A percentile compares a stretch with the other conserved stretches of the same genome.
phyloP scores from a whole-genome alignment of 1,284 basidiomycete genomes.

The Butyriboletus regius region DNA sequence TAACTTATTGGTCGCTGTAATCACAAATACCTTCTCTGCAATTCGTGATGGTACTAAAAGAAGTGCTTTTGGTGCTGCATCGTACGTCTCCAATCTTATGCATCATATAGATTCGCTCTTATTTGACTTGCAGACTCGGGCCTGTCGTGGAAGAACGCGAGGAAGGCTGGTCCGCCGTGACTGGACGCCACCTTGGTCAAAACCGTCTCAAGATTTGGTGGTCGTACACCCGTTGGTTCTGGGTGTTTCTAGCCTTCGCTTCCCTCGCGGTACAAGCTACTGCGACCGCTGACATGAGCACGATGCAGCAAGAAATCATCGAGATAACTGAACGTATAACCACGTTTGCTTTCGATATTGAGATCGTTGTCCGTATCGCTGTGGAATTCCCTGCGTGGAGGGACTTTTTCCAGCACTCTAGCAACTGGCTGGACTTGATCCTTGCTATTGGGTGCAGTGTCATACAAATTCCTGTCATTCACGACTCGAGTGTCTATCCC shows the following conservation, averaged over 20 bases:
- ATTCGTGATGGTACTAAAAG: constrained; percentile 84
- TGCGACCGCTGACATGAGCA: constrained; percentile 52
- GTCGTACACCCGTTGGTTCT: constrained; percentile 61
- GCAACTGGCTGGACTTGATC: constrained; percentile 75
- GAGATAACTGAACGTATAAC: constrained; percentile 71
- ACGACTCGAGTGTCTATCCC: constrained; percentile 60
- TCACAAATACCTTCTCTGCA: constrained; percentile 88
- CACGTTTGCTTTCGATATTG: constrained; percentile 80
- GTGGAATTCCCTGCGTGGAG: constrained; percentile 79
- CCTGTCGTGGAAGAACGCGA: constrained; percentile 48
- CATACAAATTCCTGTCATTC: constrained; percentile 81
- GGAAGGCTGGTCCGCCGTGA: constrained; percentile 52
- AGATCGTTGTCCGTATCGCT: constrained; percentile 74
- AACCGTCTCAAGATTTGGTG: constrained; percentile 54
- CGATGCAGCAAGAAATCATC: constrained; percentile 43
- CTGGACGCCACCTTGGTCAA: constrained; percentile 38
- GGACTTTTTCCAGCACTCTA: constrained; percentile 60
- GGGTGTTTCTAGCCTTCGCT: constrained; percentile 69
- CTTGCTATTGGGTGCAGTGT: constrained; percentile 75
- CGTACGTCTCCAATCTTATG: constrained; percentile 37
- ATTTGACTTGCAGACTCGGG: constrained; percentile 36
- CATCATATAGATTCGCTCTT: not conserved
- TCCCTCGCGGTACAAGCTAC: constrained; percentile 76
- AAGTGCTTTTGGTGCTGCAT: constrained; percentile 84
- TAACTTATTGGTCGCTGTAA: constrained; percentile 92